phyloP scores from a whole-genome alignment of 192 early-diverging fungal species.

The Coemansia sp. region DNA sequence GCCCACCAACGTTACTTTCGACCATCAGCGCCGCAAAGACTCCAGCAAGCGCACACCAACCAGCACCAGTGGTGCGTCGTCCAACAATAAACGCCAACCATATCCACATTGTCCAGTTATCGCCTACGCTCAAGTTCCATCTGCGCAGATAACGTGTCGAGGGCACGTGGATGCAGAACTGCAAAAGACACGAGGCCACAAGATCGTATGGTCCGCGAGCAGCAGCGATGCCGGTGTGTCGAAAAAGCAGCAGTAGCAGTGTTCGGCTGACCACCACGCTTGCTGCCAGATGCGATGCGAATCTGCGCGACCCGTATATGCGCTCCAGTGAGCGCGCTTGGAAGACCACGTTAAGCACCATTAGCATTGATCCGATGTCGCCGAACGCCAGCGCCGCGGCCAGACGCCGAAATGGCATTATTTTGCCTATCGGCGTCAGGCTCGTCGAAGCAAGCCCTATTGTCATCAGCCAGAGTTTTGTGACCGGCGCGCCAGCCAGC shows the following conservation, averaged over 20 bases:
- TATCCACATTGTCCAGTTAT: not conserved
- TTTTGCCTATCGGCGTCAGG: not conserved
- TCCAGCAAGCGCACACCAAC: not conserved
- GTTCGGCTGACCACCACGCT: not conserved
- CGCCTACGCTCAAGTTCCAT: not conserved
- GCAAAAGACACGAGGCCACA: not conserved
- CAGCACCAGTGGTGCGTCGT: not conserved
- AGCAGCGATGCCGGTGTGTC: not conserved
- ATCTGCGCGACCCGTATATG: not conserved
- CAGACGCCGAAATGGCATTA: not conserved
- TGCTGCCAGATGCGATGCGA: not conserved
- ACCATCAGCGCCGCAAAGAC: not conserved
- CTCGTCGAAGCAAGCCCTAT: not conserved
- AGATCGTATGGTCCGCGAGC: not conserved
- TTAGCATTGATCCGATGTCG: not conserved
- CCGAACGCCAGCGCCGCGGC: not conserved
- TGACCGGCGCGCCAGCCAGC: not conserved
- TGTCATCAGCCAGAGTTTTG: not conserved
- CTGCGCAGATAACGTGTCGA: not conserved
- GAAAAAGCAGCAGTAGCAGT: not conserved
- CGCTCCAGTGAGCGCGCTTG: not conserved
- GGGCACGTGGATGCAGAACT: not conserved
- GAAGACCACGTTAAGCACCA: not conserved
- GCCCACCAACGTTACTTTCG: not conserved
- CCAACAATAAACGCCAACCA: not conserved